Evolutionary conservation across 495 filamentous ascomycete genomes (phyloP).

Genomic region (Lichenothelia convexa): DNA sequence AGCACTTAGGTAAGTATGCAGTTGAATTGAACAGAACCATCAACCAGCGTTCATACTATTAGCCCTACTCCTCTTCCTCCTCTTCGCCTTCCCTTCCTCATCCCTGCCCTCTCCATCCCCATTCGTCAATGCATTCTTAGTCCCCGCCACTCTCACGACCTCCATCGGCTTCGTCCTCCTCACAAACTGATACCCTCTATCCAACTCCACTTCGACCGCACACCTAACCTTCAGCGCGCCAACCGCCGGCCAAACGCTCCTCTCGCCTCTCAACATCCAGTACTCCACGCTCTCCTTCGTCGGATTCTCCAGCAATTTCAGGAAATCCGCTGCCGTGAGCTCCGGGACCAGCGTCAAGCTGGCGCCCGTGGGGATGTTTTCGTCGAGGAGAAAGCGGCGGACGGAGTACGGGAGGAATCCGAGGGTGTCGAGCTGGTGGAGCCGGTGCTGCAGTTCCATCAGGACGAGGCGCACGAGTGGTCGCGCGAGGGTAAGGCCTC

Average conservation of each 20-base stretch:
- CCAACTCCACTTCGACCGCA: slow-evolving; percentile 71
- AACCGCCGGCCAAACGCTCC: slow-evolving; percentile 85
- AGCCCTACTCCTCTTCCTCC: slow-evolving; percentile 1
- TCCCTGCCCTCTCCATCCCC: slow-evolving; percentile 18
- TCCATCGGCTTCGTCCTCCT: slow-evolving; percentile 37
- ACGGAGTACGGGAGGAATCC: slow-evolving; percentile 49
- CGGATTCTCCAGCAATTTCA: slow-evolving; percentile 61
- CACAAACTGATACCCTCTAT: slow-evolving; percentile 64
- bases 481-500: too few species aligned
- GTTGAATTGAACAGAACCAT: too few species aligned
- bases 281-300: slow-evolving; percentile 56
- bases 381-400: slow-evolving; percentile 69
- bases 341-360: slow-evolving; percentile 71
- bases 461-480: slow-evolving; percentile 48
- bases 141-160: not conserved
- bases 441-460: slow-evolving; percentile 62
- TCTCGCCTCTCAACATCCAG: slow-evolving; percentile 72
- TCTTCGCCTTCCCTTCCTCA: slow-evolving; percentile 14
- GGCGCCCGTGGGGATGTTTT: slow-evolving; percentile 56
- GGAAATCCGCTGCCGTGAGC: slow-evolving; percentile 50
- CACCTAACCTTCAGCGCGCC: slow-evolving; percentile 68
- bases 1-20: too few species aligned
- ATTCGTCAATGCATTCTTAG: not conserved
- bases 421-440: slow-evolving; percentile 65
- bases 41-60: not conserved